Percentiles rank a stretch among this genome's conserved stretches.
phyloP scores from a whole-genome alignment of 805 yeast species.

The Danielia reshetovae region DNA sequence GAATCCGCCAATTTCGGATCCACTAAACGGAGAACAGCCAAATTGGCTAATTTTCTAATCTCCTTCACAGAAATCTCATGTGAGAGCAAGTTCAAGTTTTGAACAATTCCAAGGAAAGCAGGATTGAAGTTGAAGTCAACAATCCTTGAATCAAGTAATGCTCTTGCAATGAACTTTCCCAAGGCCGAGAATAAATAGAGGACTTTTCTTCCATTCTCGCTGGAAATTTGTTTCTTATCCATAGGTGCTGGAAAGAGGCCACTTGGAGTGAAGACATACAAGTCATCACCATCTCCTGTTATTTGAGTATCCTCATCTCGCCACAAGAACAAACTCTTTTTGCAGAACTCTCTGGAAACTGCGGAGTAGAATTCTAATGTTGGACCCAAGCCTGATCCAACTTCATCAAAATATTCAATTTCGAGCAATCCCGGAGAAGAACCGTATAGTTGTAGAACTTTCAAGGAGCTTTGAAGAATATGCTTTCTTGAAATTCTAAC shows the following conservation, averaged over 20 bases:
- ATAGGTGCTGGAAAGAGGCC: constrained; percentile 80
- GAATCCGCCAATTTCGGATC: constrained; percentile 62
- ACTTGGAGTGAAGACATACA: constrained; percentile 35
- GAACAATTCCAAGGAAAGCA: constrained; percentile 61
- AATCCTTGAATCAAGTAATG: constrained; percentile 82
- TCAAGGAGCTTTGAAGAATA: constrained; percentile 71
- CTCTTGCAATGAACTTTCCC: constrained; percentile 84
- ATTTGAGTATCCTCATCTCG: constrained; percentile 40
- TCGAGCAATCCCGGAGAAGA: constrained; percentile 78
- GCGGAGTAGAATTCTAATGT: constrained; percentile 87
- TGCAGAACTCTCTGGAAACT: constrained; percentile 72
- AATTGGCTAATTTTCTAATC: not conserved
- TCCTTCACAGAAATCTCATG: not conserved
- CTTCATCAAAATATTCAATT: constrained; percentile 85
- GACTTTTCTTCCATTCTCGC: constrained; percentile 37
- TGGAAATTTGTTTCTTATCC: constrained; percentile 17
- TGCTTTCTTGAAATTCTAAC: constrained; percentile 69
- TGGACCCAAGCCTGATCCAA: constrained; percentile 96
- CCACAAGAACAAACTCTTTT: constrained; percentile 64
- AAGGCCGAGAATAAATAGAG: constrained; percentile 56
- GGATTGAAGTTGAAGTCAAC: constrained; percentile 78
- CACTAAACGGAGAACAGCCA: constrained; percentile 24
- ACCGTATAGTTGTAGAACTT: constrained; percentile 73
- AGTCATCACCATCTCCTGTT: constrained; percentile 6
- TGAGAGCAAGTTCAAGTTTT: constrained; percentile 21